Conservation (phyloP, 73 alveolate genomes). For the Uronychia binucleata region DNA sequence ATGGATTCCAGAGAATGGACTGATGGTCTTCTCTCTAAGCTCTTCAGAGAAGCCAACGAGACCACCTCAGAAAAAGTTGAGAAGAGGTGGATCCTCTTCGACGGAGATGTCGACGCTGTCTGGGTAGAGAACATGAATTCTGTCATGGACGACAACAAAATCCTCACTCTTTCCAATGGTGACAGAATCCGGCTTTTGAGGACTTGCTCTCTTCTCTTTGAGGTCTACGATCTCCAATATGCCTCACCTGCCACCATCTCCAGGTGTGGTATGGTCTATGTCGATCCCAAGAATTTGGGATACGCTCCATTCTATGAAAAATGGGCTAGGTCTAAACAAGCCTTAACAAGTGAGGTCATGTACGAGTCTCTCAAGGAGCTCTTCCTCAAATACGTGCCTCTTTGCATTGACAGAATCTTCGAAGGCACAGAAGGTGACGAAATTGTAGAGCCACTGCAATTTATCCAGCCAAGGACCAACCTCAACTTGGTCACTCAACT, state of each 20-base stretch:
- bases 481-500: conserved; percentile 91
- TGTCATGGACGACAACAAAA: conserved; percentile 99
- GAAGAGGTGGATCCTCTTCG: conserved; percentile 96
- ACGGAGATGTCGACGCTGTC: conserved; percentile 99
- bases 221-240: conserved; percentile 90
- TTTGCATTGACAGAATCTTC: conserved; percentile 70
- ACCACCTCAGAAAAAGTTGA: conserved; percentile 61
- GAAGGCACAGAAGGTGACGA: conserved; percentile 91
- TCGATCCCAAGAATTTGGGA: conserved; percentile 86
- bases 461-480: conserved; percentile 81
- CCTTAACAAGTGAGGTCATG: conserved; percentile 58
- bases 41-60: conserved; percentile 80
- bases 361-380: conserved; percentile 62
- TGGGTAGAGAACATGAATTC: conserved; percentile 99
- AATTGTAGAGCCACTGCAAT: conserved; percentile 74
- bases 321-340: conserved; percentile 62
- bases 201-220: conserved; percentile 90
- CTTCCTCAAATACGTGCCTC: conserved; percentile 74
- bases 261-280: conserved; percentile 99
- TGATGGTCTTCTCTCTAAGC: conserved; percentile 91
- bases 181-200: conserved; percentile 98
- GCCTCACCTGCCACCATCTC: conserved; percentile 99
- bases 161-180: conserved; percentile 97
- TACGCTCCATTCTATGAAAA: conserved; percentile 75
- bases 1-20: conserved; percentile 92